Evolutionary conservation across 306 rosid genomes (phyloP).

Genomic region (Amphicarpaea edgeworthii): DNA sequence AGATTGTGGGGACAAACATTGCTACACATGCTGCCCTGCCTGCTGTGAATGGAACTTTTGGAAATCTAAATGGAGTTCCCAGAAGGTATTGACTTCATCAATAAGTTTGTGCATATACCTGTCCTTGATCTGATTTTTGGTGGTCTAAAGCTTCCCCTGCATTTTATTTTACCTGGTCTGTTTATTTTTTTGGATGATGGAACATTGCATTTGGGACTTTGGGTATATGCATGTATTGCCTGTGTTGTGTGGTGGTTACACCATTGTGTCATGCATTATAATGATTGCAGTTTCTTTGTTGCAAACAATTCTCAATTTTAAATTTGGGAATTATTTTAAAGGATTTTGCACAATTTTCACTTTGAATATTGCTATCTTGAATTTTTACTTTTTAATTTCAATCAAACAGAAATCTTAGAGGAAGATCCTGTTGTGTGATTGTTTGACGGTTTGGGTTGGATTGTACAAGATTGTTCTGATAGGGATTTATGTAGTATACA

Average conservation of each 20-base stretch:
- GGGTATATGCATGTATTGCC: not conserved
- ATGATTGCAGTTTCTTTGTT: not conserved
- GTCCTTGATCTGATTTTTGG: constrained; percentile 13
- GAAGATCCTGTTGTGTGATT: no score
- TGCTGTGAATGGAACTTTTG: constrained; percentile 56
- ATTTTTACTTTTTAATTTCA: not conserved
- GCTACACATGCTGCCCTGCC: constrained; percentile 61
- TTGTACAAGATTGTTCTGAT: no score
- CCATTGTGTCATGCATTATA: no score
- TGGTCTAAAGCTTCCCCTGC: not conserved
- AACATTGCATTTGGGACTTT: not conserved
- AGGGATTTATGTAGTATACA: no score
- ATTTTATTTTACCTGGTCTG: not conserved
- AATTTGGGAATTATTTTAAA: not conserved
- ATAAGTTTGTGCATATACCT: not conserved
- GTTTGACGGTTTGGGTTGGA: no score
- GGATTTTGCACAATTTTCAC: not conserved
- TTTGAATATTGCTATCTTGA: not conserved
- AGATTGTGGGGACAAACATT: constrained; percentile 89
- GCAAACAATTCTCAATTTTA: not conserved
- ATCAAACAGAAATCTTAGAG: not conserved
- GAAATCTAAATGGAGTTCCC: constrained; percentile 65
- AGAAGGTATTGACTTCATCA: constrained; percentile 57
- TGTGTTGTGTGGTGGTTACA: not conserved
- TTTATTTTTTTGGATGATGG: not conserved